Base-by-base conservation (phyloP, 106 monocot species). In the Dendrobium nobile region DNA sequence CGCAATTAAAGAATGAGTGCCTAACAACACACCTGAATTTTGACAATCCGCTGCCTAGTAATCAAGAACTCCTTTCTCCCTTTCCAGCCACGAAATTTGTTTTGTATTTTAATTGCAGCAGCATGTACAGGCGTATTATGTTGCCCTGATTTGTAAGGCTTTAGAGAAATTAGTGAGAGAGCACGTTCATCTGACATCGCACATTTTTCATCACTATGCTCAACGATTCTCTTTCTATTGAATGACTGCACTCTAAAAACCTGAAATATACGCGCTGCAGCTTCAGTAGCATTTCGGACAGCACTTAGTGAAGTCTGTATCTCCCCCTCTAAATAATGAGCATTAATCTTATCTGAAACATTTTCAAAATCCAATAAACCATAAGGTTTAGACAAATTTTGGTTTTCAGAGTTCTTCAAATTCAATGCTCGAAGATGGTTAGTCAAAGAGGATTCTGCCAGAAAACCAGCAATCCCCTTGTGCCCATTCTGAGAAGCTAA, bases 61-160 rank as follows among this genome's bases (percentile, higher is more conserved):
- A 92, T 82, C 78, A 94, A 79, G 58, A 94, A 98, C 58, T 94
- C 97, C 77, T 90, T 94, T 84, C 94, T 91, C 55, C 98, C 95
- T 87, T 98, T 98, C 98, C 98, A 95, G 59, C 98, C 92, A 48
- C 98, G 87, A 82, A 95, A 98, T 77, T 95, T 98, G 78, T 98
- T 98, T 54, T 93, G 98, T 61, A 98, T 98, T 77, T 92, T 84
- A 54, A 85, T 77, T 47, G 94, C 98, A 79, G 98, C 98, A 79
- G 85, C 81, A 83, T 89, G 87, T 4, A 85, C 80, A 77, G 86
- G 94, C 79, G 79, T 80, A 82, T 90, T 85, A 9, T 74, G 18
- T 81, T 85, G 80, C 15, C 82, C 88, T 17, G 84, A 85, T 37
- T 79, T n/a, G 54, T 86, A 89, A 24, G 77, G 64, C 55, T 90